A percentile compares a stretch with the other conserved stretches of the same genome.
Conservation (phyloP, 352 stramenopile species). For the Thalassiosira hispida region DNA sequence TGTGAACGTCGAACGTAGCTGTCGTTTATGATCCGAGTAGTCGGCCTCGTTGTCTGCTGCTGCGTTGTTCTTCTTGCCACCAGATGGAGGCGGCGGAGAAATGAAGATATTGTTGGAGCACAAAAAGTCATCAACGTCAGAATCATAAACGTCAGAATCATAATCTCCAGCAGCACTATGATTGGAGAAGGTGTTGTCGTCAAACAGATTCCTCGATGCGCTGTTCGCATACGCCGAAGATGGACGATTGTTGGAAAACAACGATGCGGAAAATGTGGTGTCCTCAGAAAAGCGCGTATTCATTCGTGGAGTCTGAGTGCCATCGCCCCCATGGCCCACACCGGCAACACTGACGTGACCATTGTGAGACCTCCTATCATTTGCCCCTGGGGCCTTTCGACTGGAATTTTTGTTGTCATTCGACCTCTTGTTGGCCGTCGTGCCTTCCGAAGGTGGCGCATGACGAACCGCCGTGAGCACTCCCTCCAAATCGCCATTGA, state of each 20-base stretch:
- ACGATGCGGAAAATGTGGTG: conserved; percentile 19
- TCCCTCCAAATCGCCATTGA: conserved; percentile 81
- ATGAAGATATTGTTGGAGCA: conserved; percentile 50
- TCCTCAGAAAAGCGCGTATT: conserved; percentile 12
- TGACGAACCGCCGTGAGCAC: conserved; percentile 79
- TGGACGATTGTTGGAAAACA: conserved; percentile 18
- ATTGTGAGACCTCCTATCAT: not conserved
- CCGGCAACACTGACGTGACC: not conserved
- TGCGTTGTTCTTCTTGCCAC: conserved; percentile 4
- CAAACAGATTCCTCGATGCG: conserved; percentile 50
- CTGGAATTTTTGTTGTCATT: conserved; percentile 6
- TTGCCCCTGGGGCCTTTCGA: not conserved
- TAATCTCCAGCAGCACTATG: not conserved
- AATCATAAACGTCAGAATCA: conserved; percentile 9
- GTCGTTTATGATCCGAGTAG: conserved; percentile 15
- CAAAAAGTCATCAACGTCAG: conserved; percentile 10
- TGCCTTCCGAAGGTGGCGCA: not conserved
- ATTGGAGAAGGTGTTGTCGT: conserved; percentile 3
- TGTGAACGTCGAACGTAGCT: conserved; percentile 41
- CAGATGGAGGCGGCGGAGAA: too few species aligned
- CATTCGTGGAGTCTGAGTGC: conserved; percentile 17
- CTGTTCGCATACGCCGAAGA: conserved; percentile 34
- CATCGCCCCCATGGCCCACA: not conserved
- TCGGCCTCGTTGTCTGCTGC: not conserved
- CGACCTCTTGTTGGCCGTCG: conserved; percentile 9